Evolutionary conservation across 2,329 filamentous ascomycete genomes (phyloP).

Genomic region (Bipolaris bicolor): DNA sequence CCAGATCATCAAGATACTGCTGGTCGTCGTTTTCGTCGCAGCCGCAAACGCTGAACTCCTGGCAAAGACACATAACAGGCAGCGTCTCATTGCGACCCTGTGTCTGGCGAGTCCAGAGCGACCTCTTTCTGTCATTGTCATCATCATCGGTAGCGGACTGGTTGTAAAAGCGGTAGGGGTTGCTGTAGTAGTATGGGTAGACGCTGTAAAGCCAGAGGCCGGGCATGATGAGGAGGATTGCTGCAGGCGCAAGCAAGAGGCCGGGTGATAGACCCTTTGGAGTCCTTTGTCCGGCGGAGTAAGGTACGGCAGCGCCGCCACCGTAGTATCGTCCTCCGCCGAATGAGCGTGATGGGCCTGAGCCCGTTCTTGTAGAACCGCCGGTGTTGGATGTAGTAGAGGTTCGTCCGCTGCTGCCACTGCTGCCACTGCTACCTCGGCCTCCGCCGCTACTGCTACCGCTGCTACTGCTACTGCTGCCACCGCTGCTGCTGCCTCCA

Average conservation of each 20-base stretch:
- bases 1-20: constrained; percentile 65
- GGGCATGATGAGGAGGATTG: constrained; percentile 64
- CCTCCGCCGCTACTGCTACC: constrained; percentile 8
- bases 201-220: constrained; percentile 69
- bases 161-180: constrained; percentile 62
- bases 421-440: constrained; percentile 16
- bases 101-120: constrained; percentile 11
- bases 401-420: constrained; percentile 26
- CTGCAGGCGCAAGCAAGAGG: constrained; percentile 55
- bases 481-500: constrained; percentile 24
- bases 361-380: constrained; percentile 60
- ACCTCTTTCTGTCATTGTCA: constrained; percentile 43
- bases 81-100: constrained; percentile 62
- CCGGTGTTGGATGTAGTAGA: constrained; percentile 40
- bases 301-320: constrained; percentile 56
- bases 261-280: constrained; percentile 63
- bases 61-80: constrained; percentile 68
- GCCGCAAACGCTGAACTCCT: constrained; percentile 63
- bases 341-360: constrained; percentile 62
- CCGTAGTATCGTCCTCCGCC: constrained; percentile 70
- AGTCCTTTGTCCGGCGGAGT: constrained; percentile 21
- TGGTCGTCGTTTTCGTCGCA: constrained; percentile 71
- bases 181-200: constrained; percentile 65
- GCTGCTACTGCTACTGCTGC: background rate
- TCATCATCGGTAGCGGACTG: constrained; percentile 50